Base-by-base conservation (phyloP, 2,329 filamentous ascomycete species). In the Colletotrichum ledebouriae region DNA sequence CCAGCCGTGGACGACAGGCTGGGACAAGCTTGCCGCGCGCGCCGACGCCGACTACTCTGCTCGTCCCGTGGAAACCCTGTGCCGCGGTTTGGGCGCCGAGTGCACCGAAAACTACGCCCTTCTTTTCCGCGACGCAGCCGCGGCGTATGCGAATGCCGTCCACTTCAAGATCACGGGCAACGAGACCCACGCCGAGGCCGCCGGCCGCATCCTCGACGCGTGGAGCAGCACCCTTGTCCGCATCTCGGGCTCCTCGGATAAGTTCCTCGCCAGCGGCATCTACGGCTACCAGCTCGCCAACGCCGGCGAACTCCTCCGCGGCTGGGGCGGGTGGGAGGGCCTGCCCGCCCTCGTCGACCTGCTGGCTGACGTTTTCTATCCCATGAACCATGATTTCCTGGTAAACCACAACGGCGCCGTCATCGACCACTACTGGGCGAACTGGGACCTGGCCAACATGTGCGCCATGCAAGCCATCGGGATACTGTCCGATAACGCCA, bases 271-370 rank as follows among this genome's bases (percentile, higher is more conserved):
- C 0, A 74, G 79, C 0, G 82, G 83, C 0, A 70, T 85, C 2
- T 81, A 85, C 39, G 82, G 83, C 0, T 83, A 84, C 61, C 75
- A 85, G 67, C 73, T 84, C 12, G 82, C 82, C 15, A 85, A 85
- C 53, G 82, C 79, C 0, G 83, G 77, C 0, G 83, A 85, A 66
- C 73, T 84, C 1, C 72, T 84, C 52, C 73, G 80, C 2, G 71
- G 64, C 20, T 79, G 82, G 58, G 29, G 58, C 9, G 75, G 73
- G 2, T 82, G 80, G 78, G 22, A 71, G 13, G 67, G 70, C 12
- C 64, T 78, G 10, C 61, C 71, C 1, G 73, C 72, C 5, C 72
- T 77, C 5, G 68, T 67, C 2, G 70, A 64, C 6, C 77, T 83
- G 77, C 63, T 83, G 59, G 67, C 68, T 6, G 71, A 73, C n/a